Conservation (phyloP, 78 protist species). For the Thecamonas trahens region DNA sequence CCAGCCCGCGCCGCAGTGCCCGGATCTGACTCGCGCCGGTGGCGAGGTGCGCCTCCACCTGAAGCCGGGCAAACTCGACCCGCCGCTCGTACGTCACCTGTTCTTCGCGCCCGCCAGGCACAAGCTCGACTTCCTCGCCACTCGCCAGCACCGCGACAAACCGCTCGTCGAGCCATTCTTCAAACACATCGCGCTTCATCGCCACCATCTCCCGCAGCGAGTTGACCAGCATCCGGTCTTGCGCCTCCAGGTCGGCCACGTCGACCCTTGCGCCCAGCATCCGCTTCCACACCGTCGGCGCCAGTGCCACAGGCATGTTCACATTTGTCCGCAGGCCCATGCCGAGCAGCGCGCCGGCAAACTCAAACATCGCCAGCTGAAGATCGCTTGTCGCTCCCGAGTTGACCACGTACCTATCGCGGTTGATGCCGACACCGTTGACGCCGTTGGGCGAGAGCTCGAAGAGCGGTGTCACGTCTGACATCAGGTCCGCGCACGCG, state of each 20-base stretch:
- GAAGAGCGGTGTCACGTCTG: neutral
- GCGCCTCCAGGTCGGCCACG: neutral
- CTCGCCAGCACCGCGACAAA: neutral
- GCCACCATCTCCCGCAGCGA: neutral
- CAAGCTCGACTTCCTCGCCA: neutral
- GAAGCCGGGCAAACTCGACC: neutral
- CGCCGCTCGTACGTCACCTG: neutral
- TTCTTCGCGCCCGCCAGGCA: neutral
- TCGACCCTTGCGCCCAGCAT: neutral
- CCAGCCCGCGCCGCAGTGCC: neutral
- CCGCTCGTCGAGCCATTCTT: neutral
- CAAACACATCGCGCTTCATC: neutral
- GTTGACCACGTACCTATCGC: neutral
- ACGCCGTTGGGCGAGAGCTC: neutral
- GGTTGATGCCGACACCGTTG: neutral
- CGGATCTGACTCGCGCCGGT: neutral
- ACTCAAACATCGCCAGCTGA: neutral
- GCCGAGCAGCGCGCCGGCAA: neutral
- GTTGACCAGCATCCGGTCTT: neutral
- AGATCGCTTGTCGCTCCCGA: neutral
- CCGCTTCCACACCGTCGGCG: conserved; percentile 3
- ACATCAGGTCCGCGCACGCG: neutral
- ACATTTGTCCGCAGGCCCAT: neutral
- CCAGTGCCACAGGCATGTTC: neutral
- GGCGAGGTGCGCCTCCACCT: neutral